Percentiles rank a stretch among this genome's conserved stretches.
These are phyloP conservation scores for Tetracladium setigerum DNA, from an alignment of 495 filamentous ascomycete species.

Conservation along the genomic window DNA sequence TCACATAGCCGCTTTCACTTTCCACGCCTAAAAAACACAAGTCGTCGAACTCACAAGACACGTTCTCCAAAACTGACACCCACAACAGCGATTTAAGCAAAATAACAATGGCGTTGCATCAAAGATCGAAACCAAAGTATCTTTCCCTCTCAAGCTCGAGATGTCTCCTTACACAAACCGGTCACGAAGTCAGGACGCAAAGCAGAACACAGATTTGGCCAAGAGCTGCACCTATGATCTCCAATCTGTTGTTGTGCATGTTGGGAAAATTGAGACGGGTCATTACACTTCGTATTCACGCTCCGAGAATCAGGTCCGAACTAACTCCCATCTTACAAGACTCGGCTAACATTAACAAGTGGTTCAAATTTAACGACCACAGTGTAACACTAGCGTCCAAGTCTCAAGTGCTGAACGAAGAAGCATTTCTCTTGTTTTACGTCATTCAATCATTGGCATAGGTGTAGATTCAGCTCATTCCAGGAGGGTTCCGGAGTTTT, in stretches of 20 bases:
- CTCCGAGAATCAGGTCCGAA: slow-evolving; percentile 63
- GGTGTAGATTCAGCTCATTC: background rate
- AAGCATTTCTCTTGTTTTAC: slow-evolving; percentile 88
- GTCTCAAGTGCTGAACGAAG: slow-evolving; percentile 68
- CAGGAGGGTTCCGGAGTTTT: background rate
- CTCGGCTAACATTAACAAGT: slow-evolving; percentile 36
- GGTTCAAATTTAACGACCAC: slow-evolving; percentile 90
- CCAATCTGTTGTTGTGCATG: slow-evolving; percentile 77
- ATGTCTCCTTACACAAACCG: slow-evolving; percentile 80
- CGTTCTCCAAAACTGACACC: background rate
- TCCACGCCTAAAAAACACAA: background rate
- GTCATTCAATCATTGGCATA: slow-evolving; percentile 56
- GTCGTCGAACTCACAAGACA: background rate
- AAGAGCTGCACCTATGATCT: slow-evolving; percentile 69
- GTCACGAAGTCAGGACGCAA: slow-evolving; percentile 31
- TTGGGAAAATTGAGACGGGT: slow-evolving; percentile 72
- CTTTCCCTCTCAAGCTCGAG: slow-evolving; percentile 78
- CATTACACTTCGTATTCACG: slow-evolving; percentile 33
- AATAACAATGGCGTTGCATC: slow-evolving; percentile 45
- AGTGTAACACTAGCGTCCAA: slow-evolving; percentile 73
- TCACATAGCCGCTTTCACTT: background rate
- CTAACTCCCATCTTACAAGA: background rate
- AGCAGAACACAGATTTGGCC: slow-evolving; percentile 38
- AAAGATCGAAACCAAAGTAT: slow-evolving; percentile 75
- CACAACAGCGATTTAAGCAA: slow-evolving; percentile 67